Evolutionary conservation across 75 land plant species (phyloP).

Genomic region (Sequoia sempervirens): DNA sequence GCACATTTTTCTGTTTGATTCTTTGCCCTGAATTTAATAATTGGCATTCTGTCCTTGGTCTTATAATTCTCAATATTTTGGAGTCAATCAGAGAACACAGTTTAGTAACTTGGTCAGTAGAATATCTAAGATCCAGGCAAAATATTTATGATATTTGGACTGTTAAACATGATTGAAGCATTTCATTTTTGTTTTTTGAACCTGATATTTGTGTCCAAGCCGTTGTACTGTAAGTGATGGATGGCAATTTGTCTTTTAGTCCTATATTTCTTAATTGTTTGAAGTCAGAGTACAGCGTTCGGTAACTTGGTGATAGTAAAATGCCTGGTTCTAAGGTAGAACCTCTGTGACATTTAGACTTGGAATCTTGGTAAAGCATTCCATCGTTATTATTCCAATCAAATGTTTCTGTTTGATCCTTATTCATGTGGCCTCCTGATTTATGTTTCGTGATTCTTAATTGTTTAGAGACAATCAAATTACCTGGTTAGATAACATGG

Average conservation of each 20-base stretch:
- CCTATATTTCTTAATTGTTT: background rate
- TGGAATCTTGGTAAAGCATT: background rate
- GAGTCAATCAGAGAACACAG: background rate
- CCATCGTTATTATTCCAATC: background rate
- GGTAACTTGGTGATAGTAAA: background rate
- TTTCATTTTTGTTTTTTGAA: background rate
- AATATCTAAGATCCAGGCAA: no score
- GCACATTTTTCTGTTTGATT: no score
- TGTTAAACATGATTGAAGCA: background rate
- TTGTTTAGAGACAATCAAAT: background rate
- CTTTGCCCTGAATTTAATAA: background rate
- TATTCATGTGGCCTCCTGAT: background rate
- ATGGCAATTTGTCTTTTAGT: background rate
- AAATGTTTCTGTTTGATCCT: background rate
- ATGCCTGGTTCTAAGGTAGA: no score
- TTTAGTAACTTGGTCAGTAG: background rate
- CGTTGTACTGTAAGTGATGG: background rate
- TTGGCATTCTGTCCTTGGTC: background rate
- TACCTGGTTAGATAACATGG: background rate
- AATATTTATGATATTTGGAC: background rate
- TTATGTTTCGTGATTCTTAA: background rate
- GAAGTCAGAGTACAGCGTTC: background rate
- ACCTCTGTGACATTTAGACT: no score
- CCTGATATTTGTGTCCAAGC: background rate
- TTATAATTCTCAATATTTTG: background rate